Evolutionary conservation across 495 filamentous ascomycete species (phyloP).

Genomic region (Terfezia claveryi): DNA sequence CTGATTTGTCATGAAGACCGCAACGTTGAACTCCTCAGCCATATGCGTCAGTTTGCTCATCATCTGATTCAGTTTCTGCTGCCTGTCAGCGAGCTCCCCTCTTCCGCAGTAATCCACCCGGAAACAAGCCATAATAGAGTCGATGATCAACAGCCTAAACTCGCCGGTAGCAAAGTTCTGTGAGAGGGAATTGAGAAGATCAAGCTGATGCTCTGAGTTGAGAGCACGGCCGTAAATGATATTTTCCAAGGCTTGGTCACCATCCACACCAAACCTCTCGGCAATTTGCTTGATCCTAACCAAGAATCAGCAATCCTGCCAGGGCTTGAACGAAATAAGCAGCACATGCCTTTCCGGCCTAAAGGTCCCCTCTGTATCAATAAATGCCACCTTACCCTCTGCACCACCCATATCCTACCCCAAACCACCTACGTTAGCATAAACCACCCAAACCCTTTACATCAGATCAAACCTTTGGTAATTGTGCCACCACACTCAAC

Average conservation of each 20-base stretch:
- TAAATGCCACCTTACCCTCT: constrained; percentile 60
- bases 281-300: constrained; percentile 37
- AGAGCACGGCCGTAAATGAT: constrained; percentile 49
- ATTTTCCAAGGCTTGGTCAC: constrained; percentile 46
- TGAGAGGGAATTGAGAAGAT: constrained; percentile 43
- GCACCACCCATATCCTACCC: constrained; percentile 42
- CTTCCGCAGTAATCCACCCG: constrained; percentile 54
- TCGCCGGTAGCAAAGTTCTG: constrained; percentile 43
- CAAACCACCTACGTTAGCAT: constrained; percentile 7
- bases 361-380: constrained; percentile 64
- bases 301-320: background rate
- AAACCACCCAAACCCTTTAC: background rate
- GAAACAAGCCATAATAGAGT: constrained; percentile 63
- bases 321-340: constrained; percentile 1
- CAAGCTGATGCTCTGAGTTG: constrained; percentile 52
- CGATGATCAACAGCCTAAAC: constrained; percentile 52
- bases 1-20: constrained; percentile 62
- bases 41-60: constrained; percentile 47
- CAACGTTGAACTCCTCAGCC: constrained; percentile 64
- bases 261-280: constrained; percentile 44
- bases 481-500: constrained; percentile 44
- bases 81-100: constrained; percentile 53
- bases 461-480: constrained; percentile 22
- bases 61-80: constrained; percentile 55
- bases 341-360: constrained; percentile 37